Evolutionary conservation across 495 filamentous ascomycete species (phyloP), one percentile per base, ranked within the genome.

Genomic region (Pyrenopolyporus hunteri): DNA sequence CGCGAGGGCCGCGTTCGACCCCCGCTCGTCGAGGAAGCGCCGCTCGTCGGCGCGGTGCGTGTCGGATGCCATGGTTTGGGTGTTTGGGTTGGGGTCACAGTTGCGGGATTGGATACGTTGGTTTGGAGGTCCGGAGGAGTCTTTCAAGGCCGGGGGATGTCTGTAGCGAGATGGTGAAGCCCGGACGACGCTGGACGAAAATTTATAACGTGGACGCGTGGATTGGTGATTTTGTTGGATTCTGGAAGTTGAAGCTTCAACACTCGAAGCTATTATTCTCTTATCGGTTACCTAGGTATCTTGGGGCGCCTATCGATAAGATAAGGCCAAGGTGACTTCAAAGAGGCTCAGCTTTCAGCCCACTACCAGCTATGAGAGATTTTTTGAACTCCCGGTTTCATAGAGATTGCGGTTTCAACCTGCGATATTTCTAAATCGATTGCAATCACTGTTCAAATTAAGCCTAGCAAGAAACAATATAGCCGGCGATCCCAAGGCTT

Each of bases 11-110:
- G 71, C 76, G 9, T 63, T 63, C 43, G 69, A 72, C 66, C 89
- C 89, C 47, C 89, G 87, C 69, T 90, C 89, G 76, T 92, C 89
- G 60, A 92, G 84, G 71, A 92, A 87, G 46, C 82, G 78, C 70
- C 84, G 86, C 68, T 88, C 89, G 66, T 92, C 88, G 64, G 88
- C 88, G 64, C 85, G 85, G 74, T 92, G 88, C 51, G 68, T 73
- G 43, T 73, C 69, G 7, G 64, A 56, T 10, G 33, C 26, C 51
- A 49, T 62, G 19, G 9, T 31, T 23, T 63, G 19, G 13, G 52
- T 2, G 16, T 7, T 19, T 1, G 8, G 11, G 29, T 5, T 20
- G 14, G 16, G 7, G 26, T 26, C 16, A 17, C 7, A 19, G 8
- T 47, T 31, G 10, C 2, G 13, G 8, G n/a, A 3, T 46, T 46